Evolutionary conservation across 2,329 filamentous ascomycete genomes (phyloP).

Genomic region (Drechslerella stenobrocha): DNA sequence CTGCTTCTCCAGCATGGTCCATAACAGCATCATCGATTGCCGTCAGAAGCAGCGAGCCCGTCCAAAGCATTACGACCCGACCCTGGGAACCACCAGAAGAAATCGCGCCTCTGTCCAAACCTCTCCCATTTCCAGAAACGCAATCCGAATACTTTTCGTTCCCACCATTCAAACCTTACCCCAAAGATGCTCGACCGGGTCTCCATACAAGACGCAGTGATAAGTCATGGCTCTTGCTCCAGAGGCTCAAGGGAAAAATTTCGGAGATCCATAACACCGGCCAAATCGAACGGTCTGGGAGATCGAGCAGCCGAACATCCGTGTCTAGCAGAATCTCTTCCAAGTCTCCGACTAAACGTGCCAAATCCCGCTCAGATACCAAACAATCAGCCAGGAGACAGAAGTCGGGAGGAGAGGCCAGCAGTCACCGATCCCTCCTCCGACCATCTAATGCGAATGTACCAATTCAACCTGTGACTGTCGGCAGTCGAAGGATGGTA

Average conservation of each 20-base stretch:
- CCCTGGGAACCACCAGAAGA: constrained; percentile 26
- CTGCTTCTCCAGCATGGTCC: constrained; percentile 12
- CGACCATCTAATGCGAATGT: neutral
- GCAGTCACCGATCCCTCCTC: neutral
- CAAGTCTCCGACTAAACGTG: constrained; percentile 20
- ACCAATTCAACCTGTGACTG: constrained; percentile 10
- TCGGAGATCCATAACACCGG: constrained; percentile 38
- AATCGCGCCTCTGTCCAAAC: neutral
- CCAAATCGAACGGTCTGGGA: constrained; percentile 14
- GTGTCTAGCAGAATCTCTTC: constrained; percentile 38
- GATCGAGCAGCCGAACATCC: constrained; percentile 31
- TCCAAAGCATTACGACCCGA: constrained; percentile 31
- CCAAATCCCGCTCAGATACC: neutral
- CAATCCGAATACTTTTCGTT: constrained; percentile 39
- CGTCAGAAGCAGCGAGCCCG: constrained; percentile 13
- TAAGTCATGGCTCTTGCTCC: constrained; percentile 46
- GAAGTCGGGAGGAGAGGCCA: constrained; percentile 12
- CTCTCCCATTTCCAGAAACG: constrained; percentile 2
- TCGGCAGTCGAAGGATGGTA: constrained; percentile 11
- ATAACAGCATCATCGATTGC: constrained; percentile 28
- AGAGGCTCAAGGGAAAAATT: constrained; percentile 38
- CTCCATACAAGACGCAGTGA: constrained; percentile 42
- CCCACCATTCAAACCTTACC: constrained; percentile 33
- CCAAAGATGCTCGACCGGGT: constrained; percentile 21
- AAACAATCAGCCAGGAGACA: constrained; percentile 6